Evolutionary conservation across 2,329 filamentous ascomycete genomes (phyloP), one percentile per base, ranked within the genome.

Genomic region (Ophiostoma ulmi): DNA sequence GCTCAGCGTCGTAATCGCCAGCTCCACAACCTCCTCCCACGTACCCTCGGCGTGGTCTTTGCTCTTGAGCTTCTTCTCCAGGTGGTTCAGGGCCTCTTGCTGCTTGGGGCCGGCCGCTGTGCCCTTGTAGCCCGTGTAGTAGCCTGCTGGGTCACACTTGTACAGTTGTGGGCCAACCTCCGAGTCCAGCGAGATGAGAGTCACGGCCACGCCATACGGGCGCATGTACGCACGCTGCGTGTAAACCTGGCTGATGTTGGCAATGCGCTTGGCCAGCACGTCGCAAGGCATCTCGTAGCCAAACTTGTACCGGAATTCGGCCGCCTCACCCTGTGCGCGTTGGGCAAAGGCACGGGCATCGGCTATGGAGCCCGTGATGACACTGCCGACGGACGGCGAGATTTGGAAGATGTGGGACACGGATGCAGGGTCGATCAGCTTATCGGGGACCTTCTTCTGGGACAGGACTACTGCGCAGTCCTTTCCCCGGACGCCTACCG

Each of bases 1-100:
- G 87, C 94, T 97, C 80, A 99, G 84, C 7, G 95, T 94, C 64
- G 93, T 92, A 80, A 99, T 99, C 72, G 92, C 95, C 77, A 98
- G 86, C 85, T 99, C 95, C 68, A 99, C 94, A 67, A 99, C 95
- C 73, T 99, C 95, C 81, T 97, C 92, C 95, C 95, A 99, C 78
- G 84, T 90, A 73, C 95, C 95, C 71, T 95, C 91, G 48, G 94
- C 95, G 77, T 87, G 86, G 78, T 98, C 94, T 89, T 97, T 97
- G 89, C 97, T 97, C 85, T 97, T 97, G 81, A 99, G 89, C 87
- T 98, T 98, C 90, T 98, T 98, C 88, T 99, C 95, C 72, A 99
- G 86, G 81, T 97, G 93, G 82, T 99, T 99, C 79, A 98, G 88
- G 74, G 95, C 95, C 86, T 99, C 95, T 81, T 99, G 95, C 81